These are phyloP conservation scores for Jatropha multifida DNA, from an alignment of 441 rosid genomes.

Conservation along the genomic window DNA sequence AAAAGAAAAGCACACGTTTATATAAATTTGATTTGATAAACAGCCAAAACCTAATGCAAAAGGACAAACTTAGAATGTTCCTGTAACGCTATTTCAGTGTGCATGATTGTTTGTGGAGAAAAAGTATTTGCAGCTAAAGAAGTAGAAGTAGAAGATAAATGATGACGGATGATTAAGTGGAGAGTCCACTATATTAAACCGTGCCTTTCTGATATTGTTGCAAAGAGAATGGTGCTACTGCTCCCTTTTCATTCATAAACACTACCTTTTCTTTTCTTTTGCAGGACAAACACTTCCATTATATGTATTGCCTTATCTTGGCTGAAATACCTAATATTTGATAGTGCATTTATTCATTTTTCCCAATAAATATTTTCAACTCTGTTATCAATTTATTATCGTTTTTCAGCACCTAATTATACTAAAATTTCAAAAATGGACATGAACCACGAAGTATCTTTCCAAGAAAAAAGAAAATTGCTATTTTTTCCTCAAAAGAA, in stretches of 20 bases:
- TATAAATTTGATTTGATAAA: too few relatives aligned
- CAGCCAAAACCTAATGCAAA: too few relatives aligned
- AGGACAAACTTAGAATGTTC: too few relatives aligned
- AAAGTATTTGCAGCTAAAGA: background rate
- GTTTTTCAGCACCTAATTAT: too few relatives aligned
- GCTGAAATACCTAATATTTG: background rate
- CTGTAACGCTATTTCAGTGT: too few relatives aligned
- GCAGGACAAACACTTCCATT: background rate
- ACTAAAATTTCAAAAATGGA: too few relatives aligned
- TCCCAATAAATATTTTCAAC: background rate
- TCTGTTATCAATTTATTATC: too few relatives aligned
- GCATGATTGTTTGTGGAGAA: too few relatives aligned
- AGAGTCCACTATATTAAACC: background rate
- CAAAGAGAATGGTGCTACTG: background rate
- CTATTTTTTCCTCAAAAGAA: background rate
- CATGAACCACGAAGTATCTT: too few relatives aligned
- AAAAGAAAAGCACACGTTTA: too few relatives aligned
- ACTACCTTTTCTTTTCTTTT: background rate
- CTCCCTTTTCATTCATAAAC: background rate
- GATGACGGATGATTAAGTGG: background rate
- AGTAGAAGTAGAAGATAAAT: background rate
- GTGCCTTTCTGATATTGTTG: background rate
- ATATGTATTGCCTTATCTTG: conserved; percentile 2
- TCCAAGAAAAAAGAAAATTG: too few relatives aligned
- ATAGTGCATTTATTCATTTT: background rate